These are phyloP conservation scores for Pueraria montana DNA, from an alignment of 306 rosid genomes.

Conservation along the genomic window DNA sequence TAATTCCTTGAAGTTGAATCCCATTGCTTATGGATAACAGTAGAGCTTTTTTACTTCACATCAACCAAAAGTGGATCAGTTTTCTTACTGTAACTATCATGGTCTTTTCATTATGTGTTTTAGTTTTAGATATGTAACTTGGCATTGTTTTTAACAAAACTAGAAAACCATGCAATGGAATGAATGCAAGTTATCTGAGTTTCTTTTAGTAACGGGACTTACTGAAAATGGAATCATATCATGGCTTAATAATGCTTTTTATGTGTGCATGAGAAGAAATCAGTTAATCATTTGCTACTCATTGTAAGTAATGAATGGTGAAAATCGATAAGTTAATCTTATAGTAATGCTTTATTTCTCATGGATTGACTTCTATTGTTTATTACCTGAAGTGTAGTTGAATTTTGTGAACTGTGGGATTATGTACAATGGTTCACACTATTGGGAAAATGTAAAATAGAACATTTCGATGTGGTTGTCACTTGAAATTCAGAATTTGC, in stretches of 20 bases:
- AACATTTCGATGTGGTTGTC: background rate
- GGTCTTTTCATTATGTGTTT: conserved; percentile 7
- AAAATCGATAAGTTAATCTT: background rate
- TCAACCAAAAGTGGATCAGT: conserved; percentile 5
- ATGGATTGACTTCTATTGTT: background rate
- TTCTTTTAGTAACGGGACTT: background rate
- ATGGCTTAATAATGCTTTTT: background rate
- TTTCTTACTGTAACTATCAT: background rate
- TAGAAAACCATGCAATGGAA: conserved; percentile 8
- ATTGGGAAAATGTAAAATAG: conserved; percentile 12
- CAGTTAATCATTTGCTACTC: background rate
- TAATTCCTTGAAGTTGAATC: conserved; percentile 48
- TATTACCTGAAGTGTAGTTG: background rate
- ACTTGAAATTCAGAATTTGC: conserved; percentile 13
- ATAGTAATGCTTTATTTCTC: background rate
- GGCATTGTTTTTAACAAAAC: background rate
- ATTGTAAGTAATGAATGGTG: conserved; percentile 3
- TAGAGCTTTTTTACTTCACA: background rate
- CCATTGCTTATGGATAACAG: background rate
- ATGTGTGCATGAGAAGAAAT: conserved; percentile 6
- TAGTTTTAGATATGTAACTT: background rate
- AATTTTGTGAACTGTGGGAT: conserved; percentile 30
- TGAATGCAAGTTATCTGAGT: background rate
- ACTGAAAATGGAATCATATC: background rate
- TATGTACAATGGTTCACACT: background rate